Conservation (phyloP, 2,329 filamentous ascomycete species). For the Microdochium trichocladiopsis region DNA sequence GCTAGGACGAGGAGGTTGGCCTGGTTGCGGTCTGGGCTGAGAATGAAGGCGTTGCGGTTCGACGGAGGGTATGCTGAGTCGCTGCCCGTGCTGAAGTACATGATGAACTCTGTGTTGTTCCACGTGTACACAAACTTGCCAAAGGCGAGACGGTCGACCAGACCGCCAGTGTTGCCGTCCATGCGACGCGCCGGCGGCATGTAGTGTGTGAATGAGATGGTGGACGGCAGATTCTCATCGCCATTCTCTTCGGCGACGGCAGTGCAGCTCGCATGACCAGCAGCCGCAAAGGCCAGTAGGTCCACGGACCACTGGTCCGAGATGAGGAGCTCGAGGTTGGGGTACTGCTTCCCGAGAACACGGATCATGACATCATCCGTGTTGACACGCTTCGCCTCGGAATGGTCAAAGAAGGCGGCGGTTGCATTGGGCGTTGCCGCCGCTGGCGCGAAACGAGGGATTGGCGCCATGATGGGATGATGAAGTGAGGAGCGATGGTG, state of each 20-base stretch:
- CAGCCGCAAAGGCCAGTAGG: conserved; percentile 32
- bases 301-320: conserved; percentile 19
- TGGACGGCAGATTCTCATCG: conserved; percentile 15
- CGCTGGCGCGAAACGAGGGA: not conserved
- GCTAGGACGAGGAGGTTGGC: conserved; percentile 46
- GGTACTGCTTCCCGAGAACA: conserved; percentile 33
- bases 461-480: not conserved
- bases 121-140: conserved; percentile 36
- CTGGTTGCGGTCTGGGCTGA: conserved; percentile 20
- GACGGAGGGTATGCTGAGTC: conserved; percentile 25
- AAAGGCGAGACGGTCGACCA: conserved; percentile 25
- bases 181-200: conserved; percentile 28
- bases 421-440: conserved; percentile 7
- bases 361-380: conserved; percentile 34
- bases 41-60: conserved; percentile 28
- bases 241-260: conserved; percentile 16
- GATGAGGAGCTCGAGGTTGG: conserved; percentile 31
- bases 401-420: conserved; percentile 30
- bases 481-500: not conserved
- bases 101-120: conserved; percentile 31
- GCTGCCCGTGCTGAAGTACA: conserved; percentile 34
- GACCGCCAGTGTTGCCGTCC: conserved; percentile 21
- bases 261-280: conserved; percentile 27
- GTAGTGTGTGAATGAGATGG: conserved; percentile 16
- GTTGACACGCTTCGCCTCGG: conserved; percentile 29